Evolutionary conservation across 208 protist species (phyloP), one percentile per base, ranked within the genome.

Genomic region (Trypanosoma cruzi): DNA sequence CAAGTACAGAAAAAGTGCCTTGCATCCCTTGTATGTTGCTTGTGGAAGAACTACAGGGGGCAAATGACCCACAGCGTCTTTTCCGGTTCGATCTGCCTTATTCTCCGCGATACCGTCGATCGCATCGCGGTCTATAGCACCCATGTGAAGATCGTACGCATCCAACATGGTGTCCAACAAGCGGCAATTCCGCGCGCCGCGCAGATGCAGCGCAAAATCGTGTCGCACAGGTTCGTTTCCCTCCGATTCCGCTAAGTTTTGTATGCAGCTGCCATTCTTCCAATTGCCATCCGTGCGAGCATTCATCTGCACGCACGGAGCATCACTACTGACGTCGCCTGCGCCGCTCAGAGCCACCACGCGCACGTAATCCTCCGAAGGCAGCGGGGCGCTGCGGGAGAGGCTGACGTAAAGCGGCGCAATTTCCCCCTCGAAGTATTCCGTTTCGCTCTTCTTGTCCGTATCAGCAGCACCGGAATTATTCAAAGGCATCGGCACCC

Each of bases 101-200:
- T 36, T 44, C n/a, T 18, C 22, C 6, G 7, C 4, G 26, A 31
- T 20, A 42, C 14, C 18, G 28, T 48, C 34, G 37, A 16, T 55
- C 13, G 13, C 22, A 63, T 54, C 36, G 29, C 10, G 16, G 46
- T 29, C 2, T 1, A 29, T 10, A 20, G 44, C 22, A 24, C 50
- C 34, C 31, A 86, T 40, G 24, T 84, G 65, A 1, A 92, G 58
- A 66, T 90, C 88, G 2, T 75, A 71, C 0, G 81, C 64, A 64
- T 96, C 90, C 44, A 93, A 58, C 6, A 96, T 71, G 8, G 81
- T 72, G 42, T 96, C 87, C 42, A 96, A 76, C 28, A 93, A 77
- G n/a, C 84, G 80, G 48, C 90, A 96, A 6, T 87, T 55, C 0
- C 90, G 86, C 29, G 90, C 90, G 26, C 83, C 88, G 49, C 88